phyloP scores from a whole-genome alignment of 1,284 basidiomycete genomes.

The Ganoderma sp. region DNA sequence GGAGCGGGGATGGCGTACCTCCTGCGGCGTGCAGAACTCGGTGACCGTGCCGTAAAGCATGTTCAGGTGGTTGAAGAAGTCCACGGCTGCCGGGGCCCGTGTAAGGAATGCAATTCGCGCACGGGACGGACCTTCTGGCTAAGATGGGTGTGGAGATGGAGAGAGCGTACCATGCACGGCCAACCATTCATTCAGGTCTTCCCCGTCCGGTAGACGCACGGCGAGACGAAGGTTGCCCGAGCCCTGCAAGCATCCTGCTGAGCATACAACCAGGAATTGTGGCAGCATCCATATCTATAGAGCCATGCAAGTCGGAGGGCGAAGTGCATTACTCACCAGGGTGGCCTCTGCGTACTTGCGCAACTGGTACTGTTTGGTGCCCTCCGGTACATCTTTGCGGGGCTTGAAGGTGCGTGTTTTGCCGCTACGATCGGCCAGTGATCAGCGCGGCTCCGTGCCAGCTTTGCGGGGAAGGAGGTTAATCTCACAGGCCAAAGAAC shows the following conservation, averaged over 20 bases:
- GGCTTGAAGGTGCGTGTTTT: slow-evolving; percentile 98
- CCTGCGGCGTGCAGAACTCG: slow-evolving; percentile 94
- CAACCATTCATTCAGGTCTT: slow-evolving; percentile 95
- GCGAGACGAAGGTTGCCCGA: slow-evolving; percentile 92
- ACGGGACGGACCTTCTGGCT: background rate
- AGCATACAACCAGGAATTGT: background rate
- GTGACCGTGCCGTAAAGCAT: slow-evolving; percentile 97
- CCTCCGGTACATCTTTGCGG: slow-evolving; percentile 92
- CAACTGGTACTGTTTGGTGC: slow-evolving; percentile 96
- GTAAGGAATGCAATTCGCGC: background rate
- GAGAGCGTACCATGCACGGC: slow-evolving; percentile 86
- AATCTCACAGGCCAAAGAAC: slow-evolving; percentile 81
- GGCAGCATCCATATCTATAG: background rate
- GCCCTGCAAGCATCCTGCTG: slow-evolving; percentile 57
- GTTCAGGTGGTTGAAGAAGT: slow-evolving; percentile 96
- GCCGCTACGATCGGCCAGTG: slow-evolving; percentile 53
- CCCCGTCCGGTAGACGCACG: slow-evolving; percentile 91
- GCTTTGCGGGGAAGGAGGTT: background rate
- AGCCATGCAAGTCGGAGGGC: background rate
- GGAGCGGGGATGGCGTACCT: slow-evolving; percentile 55
- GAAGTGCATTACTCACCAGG: slow-evolving; percentile 59
- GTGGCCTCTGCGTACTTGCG: slow-evolving; percentile 98
- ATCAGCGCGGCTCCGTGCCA: slow-evolving; percentile 15
- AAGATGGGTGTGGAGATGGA: background rate
- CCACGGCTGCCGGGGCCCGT: slow-evolving; percentile 68